Evolutionary conservation across 495 filamentous ascomycete species (phyloP), one percentile per base, ranked within the genome.

Genomic region (Entonaema liquescens): DNA sequence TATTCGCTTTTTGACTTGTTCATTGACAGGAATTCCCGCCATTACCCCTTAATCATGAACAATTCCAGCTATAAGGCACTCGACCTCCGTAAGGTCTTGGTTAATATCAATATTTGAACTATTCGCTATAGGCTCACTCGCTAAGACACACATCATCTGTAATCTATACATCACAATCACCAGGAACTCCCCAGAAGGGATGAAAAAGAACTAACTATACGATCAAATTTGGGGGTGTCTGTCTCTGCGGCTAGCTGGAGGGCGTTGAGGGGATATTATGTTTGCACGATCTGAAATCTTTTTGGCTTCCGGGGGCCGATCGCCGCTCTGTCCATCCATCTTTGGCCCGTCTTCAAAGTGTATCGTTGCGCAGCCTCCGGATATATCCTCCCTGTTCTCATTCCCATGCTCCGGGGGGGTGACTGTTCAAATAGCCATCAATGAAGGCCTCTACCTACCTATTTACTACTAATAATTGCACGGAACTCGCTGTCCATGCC

Each of bases 271-370:
- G 13, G 26, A 53, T 53, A 53, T 53, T 53, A 29, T 61, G 70
- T 73, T 73, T 73, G 70, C 70, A 73, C 70, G 57, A 65, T 68
- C 65, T 73, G 67, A 59, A 65, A 61, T 68, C 64, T 72, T 73
- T 69, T 57, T 60, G 26, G 6, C 47, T 68, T 21, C 26, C 42
- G 38, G 42, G 56, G 25, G 35, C 31, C 53, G 19, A 60, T 59
- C 53, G 55, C 69, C 55, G 25, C 59, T 49, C 15, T 17, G 11
- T 19, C 36, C 62, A 73, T 73, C 65, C 61, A 68, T 69, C 65
- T 58, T 69, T 53, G 57, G 61, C 62, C 57, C 65, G 60, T 57
- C 64, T 36, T 49, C 40, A 56, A n/a, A 33, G 38, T 33, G 49
- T 25, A 21, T 56, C 59, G 44, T 53, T 35, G 52, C 62, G 58